A percentile compares a stretch with the other conserved stretches of the same genome.
Conservation (phyloP, 2,329 filamentous ascomycete genomes). For the Cladosporium sp. region DNA sequence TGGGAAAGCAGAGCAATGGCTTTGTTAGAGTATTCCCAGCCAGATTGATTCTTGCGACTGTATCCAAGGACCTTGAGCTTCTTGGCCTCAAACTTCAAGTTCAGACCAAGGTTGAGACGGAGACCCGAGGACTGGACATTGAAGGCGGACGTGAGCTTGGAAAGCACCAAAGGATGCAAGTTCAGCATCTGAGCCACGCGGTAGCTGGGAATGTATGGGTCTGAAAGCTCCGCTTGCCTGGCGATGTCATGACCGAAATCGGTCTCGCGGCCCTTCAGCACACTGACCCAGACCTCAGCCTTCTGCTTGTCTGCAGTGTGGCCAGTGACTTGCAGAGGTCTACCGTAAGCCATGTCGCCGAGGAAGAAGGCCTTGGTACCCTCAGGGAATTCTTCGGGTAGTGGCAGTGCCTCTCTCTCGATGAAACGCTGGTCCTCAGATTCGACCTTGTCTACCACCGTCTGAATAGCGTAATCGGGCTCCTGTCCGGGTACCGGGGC, state of each 20-base stretch:
- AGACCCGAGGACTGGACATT: conserved; percentile 76
- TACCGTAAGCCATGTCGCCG: conserved; percentile 87
- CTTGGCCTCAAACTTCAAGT: conserved; percentile 93
- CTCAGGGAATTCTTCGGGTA: conserved; percentile 86
- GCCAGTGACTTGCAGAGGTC: conserved; percentile 75
- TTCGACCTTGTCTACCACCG: conserved; percentile 81
- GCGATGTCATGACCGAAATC: conserved; percentile 80
- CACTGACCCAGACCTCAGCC: conserved; percentile 73
- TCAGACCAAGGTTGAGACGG: conserved; percentile 85
- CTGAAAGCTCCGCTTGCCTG: conserved; percentile 61
- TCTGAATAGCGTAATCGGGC: conserved; percentile 84
- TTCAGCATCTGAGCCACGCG: conserved; percentile 78
- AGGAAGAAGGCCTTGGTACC: conserved; percentile 86
- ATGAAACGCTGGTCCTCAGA: conserved; percentile 92
- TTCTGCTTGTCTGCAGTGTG: conserved; percentile 67
- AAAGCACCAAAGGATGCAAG: conserved; percentile 81
- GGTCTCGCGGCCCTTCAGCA: conserved; percentile 66
- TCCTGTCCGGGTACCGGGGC: conserved; percentile 79
- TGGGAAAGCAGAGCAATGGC: conserved; percentile 75
- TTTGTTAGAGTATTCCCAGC: conserved; percentile 92
- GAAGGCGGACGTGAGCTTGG: conserved; percentile 94
- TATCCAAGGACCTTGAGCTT: conserved; percentile 96
- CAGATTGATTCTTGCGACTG: conserved; percentile 76
- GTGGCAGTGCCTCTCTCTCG: conserved; percentile 78
- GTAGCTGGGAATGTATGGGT: conserved; percentile 80